Conservation (phyloP, 352 stramenopile genomes). For the Thalassiosira oceanica region DNA sequence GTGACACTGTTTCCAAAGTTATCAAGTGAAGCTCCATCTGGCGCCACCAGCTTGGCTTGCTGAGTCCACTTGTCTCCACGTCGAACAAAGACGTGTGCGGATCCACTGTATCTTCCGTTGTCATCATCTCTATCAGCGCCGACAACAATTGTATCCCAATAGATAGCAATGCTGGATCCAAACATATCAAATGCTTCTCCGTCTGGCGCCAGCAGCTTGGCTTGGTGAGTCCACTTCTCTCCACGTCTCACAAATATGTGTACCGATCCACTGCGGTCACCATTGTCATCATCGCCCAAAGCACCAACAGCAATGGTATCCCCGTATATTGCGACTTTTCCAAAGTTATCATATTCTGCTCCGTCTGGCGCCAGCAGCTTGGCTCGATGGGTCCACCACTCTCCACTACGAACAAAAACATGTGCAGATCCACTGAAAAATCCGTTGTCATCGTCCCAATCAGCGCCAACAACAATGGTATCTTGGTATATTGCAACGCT, state of each 20-base stretch:
- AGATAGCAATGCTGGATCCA: constrained; percentile 17
- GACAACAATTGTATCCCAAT: constrained; percentile 15
- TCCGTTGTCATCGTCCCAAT: constrained; percentile 24
- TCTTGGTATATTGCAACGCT: constrained; percentile 21
- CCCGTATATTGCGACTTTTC: constrained; percentile 20
- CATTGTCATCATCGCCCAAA: background rate
- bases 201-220: constrained; percentile 14
- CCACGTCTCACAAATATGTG: background rate
- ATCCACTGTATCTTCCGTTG: constrained; percentile 22
- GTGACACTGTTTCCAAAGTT: constrained; percentile 25
- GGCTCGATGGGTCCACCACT: background rate
- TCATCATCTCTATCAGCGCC: constrained; percentile 32
- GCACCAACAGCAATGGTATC: constrained; percentile 32
- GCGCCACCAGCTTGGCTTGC: constrained; percentile 14
- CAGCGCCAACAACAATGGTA: constrained; percentile 27
- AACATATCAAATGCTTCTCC: constrained; percentile 24
- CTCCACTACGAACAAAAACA: background rate
- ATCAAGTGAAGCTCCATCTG: constrained; percentile 23
- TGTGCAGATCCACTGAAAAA: constrained; percentile 17
- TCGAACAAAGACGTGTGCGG: constrained; percentile 28
- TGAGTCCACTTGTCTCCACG: constrained; percentile 12
- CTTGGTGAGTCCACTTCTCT: constrained; percentile 9
- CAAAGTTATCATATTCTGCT: constrained; percentile 21
- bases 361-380: constrained; percentile 14
- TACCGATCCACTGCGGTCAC: background rate